A percentile compares a stretch with the other conserved stretches of the same genome.
Conservation (phyloP, 108 stramenopile genomes). For the Aurantiochytrium sp. region DNA sequence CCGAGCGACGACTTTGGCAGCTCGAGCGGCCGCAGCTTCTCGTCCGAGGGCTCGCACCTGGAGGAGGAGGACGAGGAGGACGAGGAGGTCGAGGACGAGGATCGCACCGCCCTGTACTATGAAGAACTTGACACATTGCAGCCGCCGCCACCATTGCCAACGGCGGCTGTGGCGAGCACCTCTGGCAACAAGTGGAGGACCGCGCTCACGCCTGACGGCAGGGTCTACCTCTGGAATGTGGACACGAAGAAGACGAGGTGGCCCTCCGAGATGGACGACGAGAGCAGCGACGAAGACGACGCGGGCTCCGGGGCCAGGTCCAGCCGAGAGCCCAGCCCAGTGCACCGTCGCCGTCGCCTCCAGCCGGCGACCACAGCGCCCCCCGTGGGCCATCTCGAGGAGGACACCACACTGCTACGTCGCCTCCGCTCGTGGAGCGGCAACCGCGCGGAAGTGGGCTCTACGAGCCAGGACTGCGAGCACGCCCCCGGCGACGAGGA, state of each 20-base stretch:
- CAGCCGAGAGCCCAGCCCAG: no score
- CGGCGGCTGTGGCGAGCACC: no score
- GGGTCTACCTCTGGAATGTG: neutral
- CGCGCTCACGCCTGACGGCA: neutral
- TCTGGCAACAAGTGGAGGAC: neutral
- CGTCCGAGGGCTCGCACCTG: neutral
- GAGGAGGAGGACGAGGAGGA: no score
- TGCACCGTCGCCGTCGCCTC: no score
- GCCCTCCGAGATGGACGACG: neutral
- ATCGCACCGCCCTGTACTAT: neutral
- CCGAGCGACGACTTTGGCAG: neutral
- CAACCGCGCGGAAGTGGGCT: no score
- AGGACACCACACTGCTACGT: no score
- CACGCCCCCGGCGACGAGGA: neutral
- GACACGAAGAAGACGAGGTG: conserved; percentile 11
- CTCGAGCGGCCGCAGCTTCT: neutral
- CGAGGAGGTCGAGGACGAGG: no score
- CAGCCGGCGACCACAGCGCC: no score
- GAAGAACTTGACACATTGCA: neutral
- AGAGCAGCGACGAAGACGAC: neutral
- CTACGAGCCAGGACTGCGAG: no score
- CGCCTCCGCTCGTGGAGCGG: no score
- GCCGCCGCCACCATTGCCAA: neutral
- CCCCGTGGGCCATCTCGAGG: no score
- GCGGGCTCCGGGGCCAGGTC: no score